Evolutionary conservation across 2,329 filamentous ascomycete species (phyloP).

Genomic region (Stenocarpella maydis): DNA sequence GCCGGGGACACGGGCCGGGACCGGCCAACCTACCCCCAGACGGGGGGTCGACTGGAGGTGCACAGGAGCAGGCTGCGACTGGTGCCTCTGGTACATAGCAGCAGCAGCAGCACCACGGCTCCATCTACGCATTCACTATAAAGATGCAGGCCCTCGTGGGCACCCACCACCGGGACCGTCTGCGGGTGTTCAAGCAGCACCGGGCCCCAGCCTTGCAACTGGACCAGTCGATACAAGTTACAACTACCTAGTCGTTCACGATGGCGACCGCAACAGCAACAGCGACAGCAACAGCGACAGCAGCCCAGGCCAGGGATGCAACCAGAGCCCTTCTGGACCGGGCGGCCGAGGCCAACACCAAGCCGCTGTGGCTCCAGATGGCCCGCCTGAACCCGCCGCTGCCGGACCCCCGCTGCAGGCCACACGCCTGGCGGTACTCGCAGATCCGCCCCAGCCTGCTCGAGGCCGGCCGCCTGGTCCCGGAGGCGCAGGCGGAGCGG

Average conservation of each 20-base stretch:
- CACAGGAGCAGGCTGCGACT: not conserved
- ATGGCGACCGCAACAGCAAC: constrained; percentile 34
- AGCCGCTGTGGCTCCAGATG: constrained; percentile 57
- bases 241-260: not conserved
- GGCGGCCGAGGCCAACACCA: constrained; percentile 37
- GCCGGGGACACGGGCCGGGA: not conserved
- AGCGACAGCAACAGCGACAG: constrained; percentile 22
- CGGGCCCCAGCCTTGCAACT: not conserved
- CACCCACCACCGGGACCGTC: not conserved
- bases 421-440: constrained; percentile 46
- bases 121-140: not conserved
- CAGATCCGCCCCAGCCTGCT: constrained; percentile 45
- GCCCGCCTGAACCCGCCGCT: constrained; percentile 51
- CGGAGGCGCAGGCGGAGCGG: constrained; percentile 46
- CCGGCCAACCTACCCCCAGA: not conserved
- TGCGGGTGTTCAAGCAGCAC: not conserved
- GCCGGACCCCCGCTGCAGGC: constrained; percentile 51
- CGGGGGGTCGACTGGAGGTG: not conserved
- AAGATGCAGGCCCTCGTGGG: not conserved
- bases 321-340: constrained; percentile 28
- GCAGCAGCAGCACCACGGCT: too few relatives aligned
- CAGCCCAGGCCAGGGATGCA: constrained; percentile 21
- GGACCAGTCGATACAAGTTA: not conserved
- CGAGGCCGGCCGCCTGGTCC: constrained; percentile 32
- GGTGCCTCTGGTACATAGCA: too few relatives aligned